Base-by-base conservation (phyloP, 2,329 filamentous ascomycete species). In the Microcera coccophila region DNA sequence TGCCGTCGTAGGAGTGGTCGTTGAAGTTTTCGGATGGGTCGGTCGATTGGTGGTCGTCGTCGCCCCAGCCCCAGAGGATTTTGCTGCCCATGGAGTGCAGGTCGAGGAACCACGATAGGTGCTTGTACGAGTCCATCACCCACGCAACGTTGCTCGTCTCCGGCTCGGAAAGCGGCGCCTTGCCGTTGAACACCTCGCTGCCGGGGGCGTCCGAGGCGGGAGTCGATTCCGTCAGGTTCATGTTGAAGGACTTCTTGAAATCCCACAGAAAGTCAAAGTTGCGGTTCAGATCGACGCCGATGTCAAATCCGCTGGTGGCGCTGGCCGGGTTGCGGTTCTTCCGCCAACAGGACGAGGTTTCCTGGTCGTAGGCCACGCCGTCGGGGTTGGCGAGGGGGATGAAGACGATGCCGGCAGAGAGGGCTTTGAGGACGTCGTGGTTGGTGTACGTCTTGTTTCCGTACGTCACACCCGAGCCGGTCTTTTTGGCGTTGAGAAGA, bases 241-340 rank as follows among this genome's bases (percentile, higher is more conserved):
- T 45, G 24, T 63, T 64, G 57, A 75, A 78, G 36, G 66, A 60
- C 41, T 62, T 62, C 22, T 55, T 62, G 52, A 71, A 75, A 61
- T 81, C 70, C 73, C 76, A 81, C 7, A 78, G 57, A 58, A 77
- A 75, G 57, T 79, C 74, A 51, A 78, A 78, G 63, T 79, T 79
- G 39, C 76, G 69, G 60, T 79, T 79, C 38, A 79, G 62, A 50
- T 79, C 76, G 22, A 78, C 64, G 15, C 74, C 75, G 19, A 73
- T 42, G 3, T 54, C 52, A 31, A 59, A 45, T 3, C 63, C 59
- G 1, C 60, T 52, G 0, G 50, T 60, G 1, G 67, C 62, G 19
- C 60, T 66, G 17, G 57, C 59, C 1, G 70, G 63, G 58, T 76
- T 78, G 24, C 75, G 71, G 58, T 79, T 79, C 65, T 78, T 78